Evolutionary conservation across 2,329 filamentous ascomycete genomes (phyloP).

Genomic region (Penicillium sp.): DNA sequence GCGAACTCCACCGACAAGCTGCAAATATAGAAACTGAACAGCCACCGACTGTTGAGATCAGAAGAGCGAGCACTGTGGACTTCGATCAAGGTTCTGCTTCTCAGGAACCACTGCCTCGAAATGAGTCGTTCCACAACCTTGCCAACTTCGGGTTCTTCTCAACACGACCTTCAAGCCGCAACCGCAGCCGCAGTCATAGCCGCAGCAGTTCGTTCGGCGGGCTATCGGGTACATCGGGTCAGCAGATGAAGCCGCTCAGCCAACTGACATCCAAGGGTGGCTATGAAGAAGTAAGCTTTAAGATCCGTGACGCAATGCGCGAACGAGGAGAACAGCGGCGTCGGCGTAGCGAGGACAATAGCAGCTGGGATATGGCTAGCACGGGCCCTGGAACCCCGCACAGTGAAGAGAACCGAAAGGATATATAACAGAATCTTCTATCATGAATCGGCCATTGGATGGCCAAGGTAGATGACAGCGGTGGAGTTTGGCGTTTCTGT

Average conservation of each 20-base stretch:
- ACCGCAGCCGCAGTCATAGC: conserved; percentile 22
- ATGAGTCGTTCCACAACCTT: conserved; percentile 93
- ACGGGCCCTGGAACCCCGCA: conserved; percentile 43
- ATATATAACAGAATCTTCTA: conserved; percentile 30
- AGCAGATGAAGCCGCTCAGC: conserved; percentile 24
- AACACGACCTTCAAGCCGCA: conserved; percentile 64
- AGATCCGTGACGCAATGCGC: conserved; percentile 27
- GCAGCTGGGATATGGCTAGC: conserved; percentile 47
- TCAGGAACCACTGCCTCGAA: conserved; percentile 70
- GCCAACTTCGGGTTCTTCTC: conserved; percentile 88
- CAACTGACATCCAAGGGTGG: conserved; percentile 23
- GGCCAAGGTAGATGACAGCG: conserved; percentile 21
- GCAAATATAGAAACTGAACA: conserved; percentile 24
- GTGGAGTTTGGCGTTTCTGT: conserved; percentile 27
- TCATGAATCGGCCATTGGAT: conserved; percentile 7
- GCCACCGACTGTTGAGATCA: conserved; percentile 28
- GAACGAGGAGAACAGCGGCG: conserved; percentile 26
- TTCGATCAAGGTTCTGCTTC: conserved; percentile 31
- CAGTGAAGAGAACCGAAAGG: conserved; percentile 43
- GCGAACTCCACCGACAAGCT: conserved; percentile 30
- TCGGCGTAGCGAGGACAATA: conserved; percentile 25
- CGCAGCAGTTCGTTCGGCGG: conserved; percentile 23
- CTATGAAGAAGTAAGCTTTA: conserved; percentile 23
- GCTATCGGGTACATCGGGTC: conserved; percentile 15
- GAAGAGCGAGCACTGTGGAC: conserved; percentile 29